Conservation (phyloP, 495 filamentous ascomycete species). For the Neurospora sp. region DNA sequence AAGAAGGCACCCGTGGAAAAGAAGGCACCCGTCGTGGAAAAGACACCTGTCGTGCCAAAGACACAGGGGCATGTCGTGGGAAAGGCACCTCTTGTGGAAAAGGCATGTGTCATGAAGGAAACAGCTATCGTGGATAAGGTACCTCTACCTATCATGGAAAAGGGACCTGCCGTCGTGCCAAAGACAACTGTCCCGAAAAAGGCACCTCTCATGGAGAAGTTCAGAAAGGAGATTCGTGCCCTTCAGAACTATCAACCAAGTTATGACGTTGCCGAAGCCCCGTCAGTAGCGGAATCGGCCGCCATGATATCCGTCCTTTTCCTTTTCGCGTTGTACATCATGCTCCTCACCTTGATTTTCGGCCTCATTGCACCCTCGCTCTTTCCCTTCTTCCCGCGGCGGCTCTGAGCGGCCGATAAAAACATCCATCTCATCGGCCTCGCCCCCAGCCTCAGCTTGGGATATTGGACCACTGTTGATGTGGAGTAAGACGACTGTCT, state of each 20-base stretch:
- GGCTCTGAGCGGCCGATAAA: background rate
- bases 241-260: background rate
- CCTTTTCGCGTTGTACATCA: background rate
- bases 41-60: background rate
- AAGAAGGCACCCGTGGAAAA: too few relatives aligned
- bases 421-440: background rate
- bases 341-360: background rate
- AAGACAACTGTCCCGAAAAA: background rate
- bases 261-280: background rate
- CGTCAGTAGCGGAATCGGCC: background rate
- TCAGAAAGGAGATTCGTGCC: background rate
- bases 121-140: background rate
- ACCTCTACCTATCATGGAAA: background rate
- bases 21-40: too few relatives aligned
- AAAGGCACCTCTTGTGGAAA: background rate
- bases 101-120: too few relatives aligned
- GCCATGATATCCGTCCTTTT: background rate
- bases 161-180: background rate
- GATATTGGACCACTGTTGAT: background rate
- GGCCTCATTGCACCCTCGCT: background rate
- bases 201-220: background rate
- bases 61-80: background rate
- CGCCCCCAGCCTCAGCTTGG: background rate
- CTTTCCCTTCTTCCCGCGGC: background rate
- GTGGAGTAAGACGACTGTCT: background rate